A percentile compares a stretch with the other conserved stretches of the same genome.
These are phyloP conservation scores for Hypoxylon sp. DNA, from an alignment of 2,329 filamentous ascomycete genomes.

Conservation along the genomic window DNA sequence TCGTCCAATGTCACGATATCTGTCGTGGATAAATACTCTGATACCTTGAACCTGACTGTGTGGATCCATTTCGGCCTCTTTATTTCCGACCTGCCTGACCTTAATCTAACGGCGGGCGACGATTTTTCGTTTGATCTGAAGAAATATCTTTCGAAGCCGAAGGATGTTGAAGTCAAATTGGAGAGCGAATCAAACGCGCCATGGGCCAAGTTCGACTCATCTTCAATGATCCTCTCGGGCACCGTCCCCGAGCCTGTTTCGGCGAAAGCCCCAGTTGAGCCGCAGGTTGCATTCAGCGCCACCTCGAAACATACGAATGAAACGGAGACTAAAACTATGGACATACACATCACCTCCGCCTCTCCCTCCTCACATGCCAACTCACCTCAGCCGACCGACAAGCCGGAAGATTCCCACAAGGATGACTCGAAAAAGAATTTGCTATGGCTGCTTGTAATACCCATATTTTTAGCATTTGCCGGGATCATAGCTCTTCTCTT, in stretches of 20 bases:
- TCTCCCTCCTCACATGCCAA: constrained; percentile 30
- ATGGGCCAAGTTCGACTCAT: constrained; percentile 54
- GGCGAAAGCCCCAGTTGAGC: constrained; percentile 25
- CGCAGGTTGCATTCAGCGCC: constrained; percentile 47
- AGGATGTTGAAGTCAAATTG: constrained; percentile 48
- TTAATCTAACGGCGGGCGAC: constrained; percentile 50
- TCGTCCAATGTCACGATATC: constrained; percentile 74
- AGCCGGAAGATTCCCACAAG: constrained; percentile 24
- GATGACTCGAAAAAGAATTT: constrained; percentile 45
- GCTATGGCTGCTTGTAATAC: constrained; percentile 52
- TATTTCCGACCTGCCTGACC: constrained; percentile 49
- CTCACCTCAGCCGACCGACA: constrained; percentile 31
- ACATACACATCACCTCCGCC: constrained; percentile 41
- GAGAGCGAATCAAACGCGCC: constrained; percentile 47
- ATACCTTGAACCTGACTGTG: constrained; percentile 71
- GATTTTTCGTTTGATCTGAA: constrained; percentile 54
- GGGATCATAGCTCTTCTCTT: constrained; percentile 46
- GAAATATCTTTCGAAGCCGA: constrained; percentile 48
- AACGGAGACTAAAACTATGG: constrained; percentile 48
- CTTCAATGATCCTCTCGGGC: constrained; percentile 48
- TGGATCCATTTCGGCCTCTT: constrained; percentile 51
- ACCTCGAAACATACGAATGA: constrained; percentile 44
- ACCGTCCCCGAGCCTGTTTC: constrained; percentile 43
- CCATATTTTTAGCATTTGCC: constrained; percentile 45
- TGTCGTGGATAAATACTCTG: constrained; percentile 71